Conservation (phyloP, 768 basidiomycete species). For the Naganishia antarctica region DNA sequence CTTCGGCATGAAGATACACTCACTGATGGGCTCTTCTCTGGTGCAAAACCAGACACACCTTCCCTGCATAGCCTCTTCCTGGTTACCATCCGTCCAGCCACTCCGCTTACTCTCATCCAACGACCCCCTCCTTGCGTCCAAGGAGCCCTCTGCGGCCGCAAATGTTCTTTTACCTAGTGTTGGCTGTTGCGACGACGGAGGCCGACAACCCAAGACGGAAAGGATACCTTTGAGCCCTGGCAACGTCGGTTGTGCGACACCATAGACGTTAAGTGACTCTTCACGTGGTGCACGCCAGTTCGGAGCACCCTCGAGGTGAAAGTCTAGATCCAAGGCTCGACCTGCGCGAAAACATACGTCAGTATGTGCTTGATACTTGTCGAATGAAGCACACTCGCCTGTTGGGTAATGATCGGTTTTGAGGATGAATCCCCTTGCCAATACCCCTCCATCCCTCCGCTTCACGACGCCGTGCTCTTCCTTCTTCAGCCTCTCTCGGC, state of each 20-base stretch:
- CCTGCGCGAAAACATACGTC: too few relatives aligned
- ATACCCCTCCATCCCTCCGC: conserved; percentile 42
- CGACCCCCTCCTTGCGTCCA: background rate
- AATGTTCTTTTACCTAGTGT: background rate
- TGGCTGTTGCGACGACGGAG: conserved; percentile 5
- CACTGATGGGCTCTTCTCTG: conserved; percentile 89
- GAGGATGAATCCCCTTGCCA: conserved; percentile 63
- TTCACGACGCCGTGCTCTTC: conserved; percentile 46
- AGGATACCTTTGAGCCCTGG: conserved; percentile 86
- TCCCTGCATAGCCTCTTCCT: conserved; percentile 49
- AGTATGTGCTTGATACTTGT: background rate
- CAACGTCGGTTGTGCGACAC: conserved; percentile 89
- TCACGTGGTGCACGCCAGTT: conserved; percentile 83
- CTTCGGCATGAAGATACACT: conserved; percentile 39
- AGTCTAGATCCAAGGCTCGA: conserved; percentile 80
- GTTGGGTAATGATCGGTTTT: conserved; percentile 61
- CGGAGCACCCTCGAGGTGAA: conserved; percentile 88
- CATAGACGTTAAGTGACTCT: conserved; percentile 82
- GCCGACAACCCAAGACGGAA: conserved; percentile 59
- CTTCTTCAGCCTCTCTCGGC: conserved; percentile 36
- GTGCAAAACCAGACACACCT: conserved; percentile 95
- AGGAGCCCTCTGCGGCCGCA: background rate
- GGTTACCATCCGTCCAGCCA: conserved; percentile 6
- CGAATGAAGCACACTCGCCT: conserved; percentile 24
- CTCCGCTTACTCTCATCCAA: conserved; percentile 9